phyloP scores from a whole-genome alignment of 768 basidiomycete species.

The Rhizopogon salebrosus region DNA sequence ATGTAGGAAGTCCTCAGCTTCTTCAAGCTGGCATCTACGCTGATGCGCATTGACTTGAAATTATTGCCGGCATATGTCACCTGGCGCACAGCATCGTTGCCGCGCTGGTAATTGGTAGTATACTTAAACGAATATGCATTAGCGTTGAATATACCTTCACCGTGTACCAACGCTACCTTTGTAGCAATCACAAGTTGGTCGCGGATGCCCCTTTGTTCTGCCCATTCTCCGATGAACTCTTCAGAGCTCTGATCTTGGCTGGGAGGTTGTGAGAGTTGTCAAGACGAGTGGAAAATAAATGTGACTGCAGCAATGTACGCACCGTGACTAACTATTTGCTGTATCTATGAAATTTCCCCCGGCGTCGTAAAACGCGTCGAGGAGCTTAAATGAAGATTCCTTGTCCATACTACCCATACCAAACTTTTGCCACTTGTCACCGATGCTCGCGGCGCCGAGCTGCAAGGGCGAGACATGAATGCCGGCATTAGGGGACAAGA shows the following conservation, averaged over 20 bases:
- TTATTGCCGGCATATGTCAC: slow-evolving; percentile 33
- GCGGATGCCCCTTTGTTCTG: slow-evolving; percentile 29
- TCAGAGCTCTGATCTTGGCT: slow-evolving; percentile 34
- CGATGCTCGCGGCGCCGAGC: slow-evolving; percentile 45
- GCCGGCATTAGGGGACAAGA: slow-evolving; percentile 35
- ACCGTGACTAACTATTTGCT: too few relatives aligned
- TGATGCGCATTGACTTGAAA: slow-evolving; percentile 28
- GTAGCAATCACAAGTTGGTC: slow-evolving; percentile 38
- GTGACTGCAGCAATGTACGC: too few relatives aligned
- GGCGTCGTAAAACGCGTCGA: slow-evolving; percentile 34
- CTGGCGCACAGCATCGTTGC: slow-evolving; percentile 11
- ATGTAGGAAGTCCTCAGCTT: slow-evolving; percentile 39
- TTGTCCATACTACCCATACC: slow-evolving; percentile 31
- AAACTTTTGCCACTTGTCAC: slow-evolving; percentile 31
- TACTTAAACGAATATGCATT: slow-evolving; percentile 6
- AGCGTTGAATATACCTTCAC: background rate
- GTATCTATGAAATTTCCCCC: slow-evolving; percentile 18
- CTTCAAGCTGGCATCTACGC: slow-evolving; percentile 27
- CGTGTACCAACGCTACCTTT: slow-evolving; percentile 16
- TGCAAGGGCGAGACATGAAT: slow-evolving; percentile 43
- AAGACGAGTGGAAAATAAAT: too few relatives aligned
- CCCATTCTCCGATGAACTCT: slow-evolving; percentile 40
- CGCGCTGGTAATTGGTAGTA: slow-evolving; percentile 10
- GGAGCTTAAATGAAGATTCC: slow-evolving; percentile 33
- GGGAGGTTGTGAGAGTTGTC: background rate